Evolutionary conservation across 371 early-diverging fungal genomes (phyloP), one percentile per base, ranked within the genome.

Genomic region (Mortierella sp.): DNA sequence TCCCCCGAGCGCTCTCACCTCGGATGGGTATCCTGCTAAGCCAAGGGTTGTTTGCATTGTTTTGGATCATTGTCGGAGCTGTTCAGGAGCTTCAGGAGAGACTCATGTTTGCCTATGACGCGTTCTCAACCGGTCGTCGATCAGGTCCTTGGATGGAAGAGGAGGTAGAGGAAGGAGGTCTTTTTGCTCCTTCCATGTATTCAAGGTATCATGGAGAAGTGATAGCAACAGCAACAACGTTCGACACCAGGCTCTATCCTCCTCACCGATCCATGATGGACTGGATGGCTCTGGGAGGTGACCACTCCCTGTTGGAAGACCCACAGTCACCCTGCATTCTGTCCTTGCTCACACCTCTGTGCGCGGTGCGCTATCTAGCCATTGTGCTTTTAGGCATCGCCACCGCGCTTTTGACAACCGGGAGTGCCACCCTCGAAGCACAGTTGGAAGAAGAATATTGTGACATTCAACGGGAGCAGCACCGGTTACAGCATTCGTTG

Each of bases 31-130:
- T 71, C 49, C 51, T 71, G 9, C 13, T 41, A n/a, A 71, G 72
- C 30, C 72, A 71, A 13, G 41, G 38, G 18, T 18, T 66, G 24
- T 71, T 65, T 65, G 48, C 46, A 7, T 12, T 66, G 31, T 54
- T 71, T 21, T 71, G 72, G 72, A 58, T 71, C 12, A 31, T 71
- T 2, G 57, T 65, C 34, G 65, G 51, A 14, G 43, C 46, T 8
- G 30, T 71, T 9, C 72, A 71, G 34, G 66, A 71, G 13, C 48
- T 56, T 10, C 24, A 65, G 21, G 72, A 71, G 49, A 41, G 28
- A 10, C 26, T 61, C 10, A 27, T 39, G 16, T 21, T 19, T 12
- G 9, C 34, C 8, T 7, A 18, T 12, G 12, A 45, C 12, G n/a
- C n/a, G n/a, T n/a, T n/a, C n/a, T n/a, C n/a, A n/a, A n/a, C n/a